Conservation (phyloP, 768 basidiomycete genomes). For the Russula virescens region DNA sequence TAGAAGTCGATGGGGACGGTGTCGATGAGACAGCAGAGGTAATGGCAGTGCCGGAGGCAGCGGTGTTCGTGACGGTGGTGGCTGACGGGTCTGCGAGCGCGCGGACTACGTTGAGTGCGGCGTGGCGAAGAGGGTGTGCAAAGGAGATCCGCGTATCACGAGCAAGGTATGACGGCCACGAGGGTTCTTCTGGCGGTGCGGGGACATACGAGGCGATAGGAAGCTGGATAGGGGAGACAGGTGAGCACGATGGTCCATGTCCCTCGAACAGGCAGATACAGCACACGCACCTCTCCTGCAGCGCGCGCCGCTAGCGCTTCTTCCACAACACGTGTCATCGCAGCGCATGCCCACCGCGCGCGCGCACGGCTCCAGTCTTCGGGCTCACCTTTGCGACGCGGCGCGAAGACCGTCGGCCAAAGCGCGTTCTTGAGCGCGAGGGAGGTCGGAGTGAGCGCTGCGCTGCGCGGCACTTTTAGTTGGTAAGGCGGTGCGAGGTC, state of each 20-base stretch:
- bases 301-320: conserved; percentile 44
- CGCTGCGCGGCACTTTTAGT: conserved; percentile 54
- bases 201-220: conserved; percentile 74
- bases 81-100: conserved; percentile 46
- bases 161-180: conserved; percentile 42
- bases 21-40: conserved; percentile 8
- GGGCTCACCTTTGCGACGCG: conserved; percentile 58
- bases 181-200: conserved; percentile 39
- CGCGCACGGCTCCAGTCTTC: conserved; percentile 63
- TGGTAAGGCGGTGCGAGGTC: conserved; percentile 43
- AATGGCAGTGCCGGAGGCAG: not conserved
- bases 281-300: conserved; percentile 52
- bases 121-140: conserved; percentile 78
- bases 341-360: conserved; percentile 69
- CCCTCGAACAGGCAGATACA: no score
- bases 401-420: conserved; percentile 85
- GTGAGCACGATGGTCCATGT: not conserved
- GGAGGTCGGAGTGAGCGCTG: conserved; percentile 64
- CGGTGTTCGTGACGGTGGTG: conserved; percentile 27
- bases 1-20: conserved; percentile 19
- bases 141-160: conserved; percentile 67
- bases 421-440: conserved; percentile 58
- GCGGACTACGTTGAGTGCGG: conserved; percentile 71
- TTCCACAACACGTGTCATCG: conserved; percentile 48
- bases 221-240: conserved; percentile 39